Percentiles rank a stretch among this genome's conserved stretches.
Conservation (phyloP, 2,329 filamentous ascomycete species). For the Didymosphaeria variabile region DNA sequence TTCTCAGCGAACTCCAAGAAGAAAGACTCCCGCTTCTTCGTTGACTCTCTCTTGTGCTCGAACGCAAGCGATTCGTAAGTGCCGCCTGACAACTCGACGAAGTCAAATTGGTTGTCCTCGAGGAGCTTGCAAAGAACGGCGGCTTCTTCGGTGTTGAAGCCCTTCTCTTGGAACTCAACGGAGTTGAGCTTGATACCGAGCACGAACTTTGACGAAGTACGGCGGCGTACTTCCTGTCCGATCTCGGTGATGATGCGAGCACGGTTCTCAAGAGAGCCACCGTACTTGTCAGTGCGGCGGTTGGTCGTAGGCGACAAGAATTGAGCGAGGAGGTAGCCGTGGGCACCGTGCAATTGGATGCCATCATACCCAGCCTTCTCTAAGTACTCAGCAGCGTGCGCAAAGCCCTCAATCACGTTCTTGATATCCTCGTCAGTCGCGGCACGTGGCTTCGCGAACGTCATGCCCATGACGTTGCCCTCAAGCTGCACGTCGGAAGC, state of each 20-base stretch:
- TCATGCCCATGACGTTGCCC: slow-evolving; percentile 53
- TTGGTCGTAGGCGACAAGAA: slow-evolving; percentile 56
- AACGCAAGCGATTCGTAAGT: slow-evolving; percentile 67
- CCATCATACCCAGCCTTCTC: slow-evolving; percentile 69
- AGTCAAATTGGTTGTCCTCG: slow-evolving; percentile 62
- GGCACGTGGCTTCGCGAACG: slow-evolving; percentile 63
- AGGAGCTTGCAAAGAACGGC: slow-evolving; percentile 58
- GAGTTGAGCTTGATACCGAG: slow-evolving; percentile 67
- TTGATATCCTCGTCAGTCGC: slow-evolving; percentile 65
- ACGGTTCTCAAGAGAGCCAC: slow-evolving; percentile 55
- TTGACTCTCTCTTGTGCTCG: slow-evolving; percentile 62
- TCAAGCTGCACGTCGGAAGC: slow-evolving; percentile 56
- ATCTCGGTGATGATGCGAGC: slow-evolving; percentile 54
- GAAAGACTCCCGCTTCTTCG: slow-evolving; percentile 66
- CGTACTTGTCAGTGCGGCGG: slow-evolving; percentile 55
- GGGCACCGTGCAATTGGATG: slow-evolving; percentile 57
- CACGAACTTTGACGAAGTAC: slow-evolving; percentile 52
- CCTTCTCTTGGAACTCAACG: slow-evolving; percentile 64
- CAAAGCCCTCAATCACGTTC: slow-evolving; percentile 66
- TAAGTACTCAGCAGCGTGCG: slow-evolving; percentile 68
- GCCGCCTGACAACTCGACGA: slow-evolving; percentile 68
- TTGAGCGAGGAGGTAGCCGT: slow-evolving; percentile 57
- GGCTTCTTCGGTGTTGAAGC: slow-evolving; percentile 62
- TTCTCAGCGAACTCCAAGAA: slow-evolving; percentile 67
- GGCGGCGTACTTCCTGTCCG: slow-evolving; percentile 48